Base-by-base conservation (phyloP, 495 filamentous ascomycete species). In the Penicillium mononematosum region DNA sequence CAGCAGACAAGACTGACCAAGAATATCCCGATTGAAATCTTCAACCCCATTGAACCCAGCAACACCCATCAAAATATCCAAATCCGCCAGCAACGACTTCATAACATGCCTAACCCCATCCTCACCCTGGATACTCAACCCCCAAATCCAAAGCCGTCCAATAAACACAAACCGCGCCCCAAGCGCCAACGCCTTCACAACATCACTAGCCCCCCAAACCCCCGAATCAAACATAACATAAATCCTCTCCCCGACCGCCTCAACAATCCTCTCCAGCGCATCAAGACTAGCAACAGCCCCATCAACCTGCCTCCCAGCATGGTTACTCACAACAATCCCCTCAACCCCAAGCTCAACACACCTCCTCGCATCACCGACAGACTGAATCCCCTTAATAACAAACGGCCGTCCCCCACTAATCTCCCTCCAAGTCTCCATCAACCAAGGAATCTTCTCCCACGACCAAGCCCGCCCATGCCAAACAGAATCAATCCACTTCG, bases 21-120 rank as follows among this genome's bases (percentile, higher is more conserved):
- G 53, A 48, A 67, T 63, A 8, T 45, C 65, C 42, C 70, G 56
- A 49, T 80, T 73, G 49, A 86, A 82, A 47, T 85, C 77, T n/a
- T 69, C 65, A 12, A 87, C 63, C 20, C 69, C 69, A 27, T 79
- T 75, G 60, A 82, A 84, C 16, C 85, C 85, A n/a, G 76, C 83
- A n/a, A 83, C 78, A 39, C 78, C 81, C 81, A 88, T 83, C 50
- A 85, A 52, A 36, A 87, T 84, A 71, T 89, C 86, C 31, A 89
- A 81, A 50, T 88, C 85, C 0, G 84, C 84, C 45, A 89, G 58
- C 43, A 88, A 67, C 6, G 76, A 75, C 75, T 85, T 87, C 76
- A 88, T 76, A 1, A 88, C 83, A 73, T 88, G 84, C 0, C 83
- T 66, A 11, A 86, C 83, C 0, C 84, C 82, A 12, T 79, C 63